Base-by-base conservation (phyloP, 2,329 filamentous ascomycete species). In the Juglanconis sp. region DNA sequence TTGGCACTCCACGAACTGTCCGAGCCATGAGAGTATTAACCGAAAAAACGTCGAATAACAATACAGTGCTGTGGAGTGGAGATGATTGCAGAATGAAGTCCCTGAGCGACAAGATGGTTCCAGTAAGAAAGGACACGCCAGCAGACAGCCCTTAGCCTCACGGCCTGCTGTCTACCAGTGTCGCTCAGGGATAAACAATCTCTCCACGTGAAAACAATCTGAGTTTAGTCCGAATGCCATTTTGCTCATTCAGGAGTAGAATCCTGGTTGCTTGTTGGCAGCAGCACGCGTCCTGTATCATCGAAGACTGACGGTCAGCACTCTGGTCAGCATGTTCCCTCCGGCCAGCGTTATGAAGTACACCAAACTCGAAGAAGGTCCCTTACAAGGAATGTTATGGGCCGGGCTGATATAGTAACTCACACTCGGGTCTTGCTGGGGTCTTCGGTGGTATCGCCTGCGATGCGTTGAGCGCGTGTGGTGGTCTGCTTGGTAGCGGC, bases 291-390 rank as follows among this genome's bases (percentile, higher is more conserved):
- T 30, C 48, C 36, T 46, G 55, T 91, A 86, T 87, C 88, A 89
- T 84, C 87, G 87, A 84, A 87, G 84, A 89, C 88, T 91, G 87
- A 87, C 82, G 75, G 88, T 91, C 88, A 91, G 88, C 88, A 86
- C 85, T 81, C 84, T 84, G 85, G 85, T 87, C 86, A 88, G 85
- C 84, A 84, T 79, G 82, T 80, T 82, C 84, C 83, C 90, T 86
- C 81, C 44, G 87, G 84, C 84, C 83, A 91, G 87, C 87, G 84
- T 87, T 85, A 81, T 83, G 77, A 82, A 81, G 82, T 86, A 88
- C 86, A 91, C 86, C 85, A 89, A 87, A 90, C 88, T 87, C 87
- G 88, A 87, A 89, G 87, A 88, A 88, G 84, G 87, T 89, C 89
- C 88, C 90, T 94, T 93, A 92, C 89, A 88, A 90, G 86, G 87